Base-by-base conservation (phyloP, 139 green algal genomes). In the Ettlia oleoabundans region DNA sequence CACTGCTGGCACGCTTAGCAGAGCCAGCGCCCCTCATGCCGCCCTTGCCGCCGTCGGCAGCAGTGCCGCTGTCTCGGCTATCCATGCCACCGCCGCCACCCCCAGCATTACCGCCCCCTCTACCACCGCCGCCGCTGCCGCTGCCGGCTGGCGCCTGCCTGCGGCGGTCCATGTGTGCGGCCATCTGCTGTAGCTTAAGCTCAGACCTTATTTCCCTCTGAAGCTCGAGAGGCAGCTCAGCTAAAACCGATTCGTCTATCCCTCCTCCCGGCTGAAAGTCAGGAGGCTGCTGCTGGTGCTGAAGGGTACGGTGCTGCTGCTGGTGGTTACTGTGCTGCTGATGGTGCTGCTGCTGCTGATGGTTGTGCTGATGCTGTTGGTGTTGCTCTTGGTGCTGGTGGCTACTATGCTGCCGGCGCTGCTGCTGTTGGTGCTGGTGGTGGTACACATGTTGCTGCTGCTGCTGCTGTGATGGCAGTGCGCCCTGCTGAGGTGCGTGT, bases 181-280 rank as follows among this genome's bases (percentile, higher is more conserved):
- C 35, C 78, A 83, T 67, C 65, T 69, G 33, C 65, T 66, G 19
- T 26, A 35, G 38, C 10, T 76, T 58, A 64, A 83, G 32, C 47
- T 83, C 62, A 6, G 64, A 64, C 32, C 76, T 35, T 1, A 87
- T 66, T 58, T 89, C 85, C 26, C 81, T 61, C 37, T 80, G 81
- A 3, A 89, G 80, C 18, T 77, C 72, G 19, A 64, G 33, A 24
- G 85, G 85, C 30, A 89, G 81, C 38, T 83, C 81, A 19, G 76
- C 82, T 3, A 86, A 52, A 51, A 87, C 76, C 8, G 41, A 51
- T 13, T 76, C 58, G 43, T 88, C 85, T 18, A 88, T 47, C 8
- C 35, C 63, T 53, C 24, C 38, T 67, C 61, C 42, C 1, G 51
- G 35, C 4, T 9, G 35, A 58, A 15, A 15, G 13, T 58, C 13